Evolutionary conservation across 163 green algal species (phyloP).

Genomic region (Scenedesmus sp.): DNA sequence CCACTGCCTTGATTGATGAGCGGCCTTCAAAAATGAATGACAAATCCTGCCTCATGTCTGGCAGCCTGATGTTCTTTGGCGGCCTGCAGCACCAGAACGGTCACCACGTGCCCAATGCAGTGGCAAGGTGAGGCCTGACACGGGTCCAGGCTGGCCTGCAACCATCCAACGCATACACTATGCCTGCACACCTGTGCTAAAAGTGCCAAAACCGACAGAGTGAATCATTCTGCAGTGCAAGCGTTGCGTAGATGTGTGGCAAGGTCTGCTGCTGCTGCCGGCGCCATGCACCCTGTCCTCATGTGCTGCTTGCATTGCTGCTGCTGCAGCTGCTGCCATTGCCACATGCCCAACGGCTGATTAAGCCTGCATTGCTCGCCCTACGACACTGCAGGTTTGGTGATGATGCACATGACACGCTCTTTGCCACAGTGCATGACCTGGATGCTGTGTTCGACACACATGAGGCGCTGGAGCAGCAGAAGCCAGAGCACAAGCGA

Average conservation of each 20-base stretch:
- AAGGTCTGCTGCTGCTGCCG: neutral
- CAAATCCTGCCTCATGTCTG: slow-evolving; percentile 8
- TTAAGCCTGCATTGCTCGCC: too few species aligned
- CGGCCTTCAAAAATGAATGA: slow-evolving; percentile 14
- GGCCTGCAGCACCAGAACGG: slow-evolving; percentile 15
- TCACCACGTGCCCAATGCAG: slow-evolving; percentile 34
- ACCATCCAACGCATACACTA: neutral
- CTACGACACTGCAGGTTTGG: slow-evolving; percentile 9
- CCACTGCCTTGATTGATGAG: slow-evolving; percentile 18
- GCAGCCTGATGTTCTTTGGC: slow-evolving; percentile 33
- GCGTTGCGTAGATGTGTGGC: neutral
- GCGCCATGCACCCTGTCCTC: neutral
- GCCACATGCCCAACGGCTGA: neutral
- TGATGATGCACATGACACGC: slow-evolving; percentile 8
- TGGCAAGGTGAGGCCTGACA: slow-evolving; percentile 41
- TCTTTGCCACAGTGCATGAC: slow-evolving; percentile 45
- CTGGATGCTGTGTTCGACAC: slow-evolving; percentile 34
- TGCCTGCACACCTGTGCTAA: neutral
- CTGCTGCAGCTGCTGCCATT: neutral
- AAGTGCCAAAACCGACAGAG: neutral
- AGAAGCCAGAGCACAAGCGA: slow-evolving; percentile 17
- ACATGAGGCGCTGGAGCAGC: slow-evolving; percentile 32
- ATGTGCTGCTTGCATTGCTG: neutral
- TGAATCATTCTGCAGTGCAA: neutral
- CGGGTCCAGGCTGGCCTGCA: neutral